Base-by-base conservation (phyloP, 1,284 basidiomycete species). In the Naganishia liquefaciens region DNA sequence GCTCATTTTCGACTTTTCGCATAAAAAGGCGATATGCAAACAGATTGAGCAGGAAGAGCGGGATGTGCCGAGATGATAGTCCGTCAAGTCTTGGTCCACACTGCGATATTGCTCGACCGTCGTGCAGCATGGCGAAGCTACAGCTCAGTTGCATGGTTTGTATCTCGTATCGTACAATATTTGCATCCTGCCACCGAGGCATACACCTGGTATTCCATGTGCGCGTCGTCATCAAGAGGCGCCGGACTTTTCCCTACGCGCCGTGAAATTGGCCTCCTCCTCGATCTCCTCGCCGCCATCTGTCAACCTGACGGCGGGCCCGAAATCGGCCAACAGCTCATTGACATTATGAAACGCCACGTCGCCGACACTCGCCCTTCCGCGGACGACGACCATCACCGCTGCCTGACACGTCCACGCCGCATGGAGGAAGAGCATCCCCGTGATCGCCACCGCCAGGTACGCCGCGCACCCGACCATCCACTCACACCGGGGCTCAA, bases 361-460 rank as follows among this genome's bases (percentile, higher is more conserved):
- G n/a, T 53, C 30, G 21, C 21, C 27, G 44, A 49, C 19, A 33
- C 23, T 10, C 5, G 21, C 33, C 27, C 42, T 27, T 21, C 44
- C 46, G 30, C 37, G 21, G 30, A 39, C 10, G 30, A 39, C 21
- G 30, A 33, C 40, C 44, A 37, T 40, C 4, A 21, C 27, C 11
- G 47, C 57, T 2, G 57, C 57, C 30, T 50, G 57, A 37, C 39
- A 40, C 4, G 47, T 50, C 57, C 57, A 60, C 5, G 30, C 37
- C 3, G 46, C 46, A 27, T 60, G 49, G 30, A 60, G 46, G 6
- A 60, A 49, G 46, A 60, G 47, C 46, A 60, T 25, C 15, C 57
- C 23, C 7, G 57, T 50, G 13, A 42, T 39, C 21, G 46, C 47
- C 10, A 50, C 46, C 7, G 46, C n/a, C 17, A 60, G 17, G 33